Evolutionary conservation across 371 early-diverging fungal genomes (phyloP), one percentile per base, ranked within the genome.

Genomic region (Cokeromyces recurvatus): DNA sequence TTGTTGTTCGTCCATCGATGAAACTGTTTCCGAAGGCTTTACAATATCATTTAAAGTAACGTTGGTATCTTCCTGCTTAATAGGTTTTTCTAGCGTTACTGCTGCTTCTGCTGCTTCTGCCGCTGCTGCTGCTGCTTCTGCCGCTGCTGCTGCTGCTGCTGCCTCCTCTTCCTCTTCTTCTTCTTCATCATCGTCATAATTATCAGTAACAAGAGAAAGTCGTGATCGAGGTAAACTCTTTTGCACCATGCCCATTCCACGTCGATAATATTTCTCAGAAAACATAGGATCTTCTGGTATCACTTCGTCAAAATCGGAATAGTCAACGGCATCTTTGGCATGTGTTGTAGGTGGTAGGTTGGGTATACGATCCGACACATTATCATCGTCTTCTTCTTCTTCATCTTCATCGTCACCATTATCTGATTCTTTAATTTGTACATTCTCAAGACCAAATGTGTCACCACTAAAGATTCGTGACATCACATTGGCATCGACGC

Each of bases 261-360:
- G 67, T 32, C 57, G 38, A 44, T 67, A 75, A 40, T 71, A 66
- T 27, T 66, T 70, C 32, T 74, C 71, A 20, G 64, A 63, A 37
- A 63, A 15, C 15, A 34, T 34, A 4, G 9, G 58, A 27, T 78
- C 80, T 48, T 90, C 91, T 4, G 82, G 86, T 3, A 84, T 87
- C 8, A 86, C 62, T 54, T 93, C 94, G 53, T 87, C 76, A 55
- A 86, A 81, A 50, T 89, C 87, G 0, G 87, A 88, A 58, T 78
- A 94, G 64, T 94, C 92, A 1, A 90, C 63, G 4, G 92, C 92
- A 48, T 86, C 84, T 21, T 72, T 79, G 15, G 70, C 63, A 51
- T 81, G 87, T 17, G 62, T 48, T 27, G 58, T 68, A 6, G 56
- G 58, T n/a, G n/a, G n/a, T 24, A 58, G 48, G 3, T 32, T 36